Base-by-base conservation (phyloP, 169 alveolate genomes). In the Plasmodium knowlesi region DNA sequence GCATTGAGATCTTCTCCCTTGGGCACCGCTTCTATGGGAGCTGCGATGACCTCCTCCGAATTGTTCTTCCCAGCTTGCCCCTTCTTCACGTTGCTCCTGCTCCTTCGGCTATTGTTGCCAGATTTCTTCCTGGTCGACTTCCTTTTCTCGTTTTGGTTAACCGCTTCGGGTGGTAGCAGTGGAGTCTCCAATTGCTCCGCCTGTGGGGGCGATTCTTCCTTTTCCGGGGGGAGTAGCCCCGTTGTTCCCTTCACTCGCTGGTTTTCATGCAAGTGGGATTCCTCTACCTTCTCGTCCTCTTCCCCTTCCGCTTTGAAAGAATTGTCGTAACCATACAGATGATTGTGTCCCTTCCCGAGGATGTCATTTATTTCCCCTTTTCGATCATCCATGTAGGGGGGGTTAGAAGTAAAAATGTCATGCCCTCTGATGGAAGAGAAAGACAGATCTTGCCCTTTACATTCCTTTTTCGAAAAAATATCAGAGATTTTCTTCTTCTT, bases 401-500 rank as follows among this genome's bases (percentile, higher is more conserved):
- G 0, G 57, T 70, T 80, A 8, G 54, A 61, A 41, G 19, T 25
- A 74, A 32, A 37, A 22, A 8, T 3, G 67, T 43, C 50, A 39
- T 43, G 22, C 22, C 32, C 53, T 78, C 81, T 37, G 1, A 74
- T n/a, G 19, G 61, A 78, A 25, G 73, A 4, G 5, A 41, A 71
- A 8, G 10, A 25, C 73, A 19, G 3, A 6, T 86, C 86, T 8
- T 86, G 70, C 8, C 70, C 76, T 86, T 19, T 76, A 22, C 14
- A 32, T 10, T 86, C 81, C 43, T 78, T 86, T 76, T 74, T 86
- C 37, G 80, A 34, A 74, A 86, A 50, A 16, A 53, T 9, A 28
- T 86, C 86, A 16, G 61, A 74, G 8, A 86, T 76, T 86, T 86
- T 86, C 61, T 86, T 86, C 50, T 61, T 86, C 67, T 32, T 86